phyloP scores from a whole-genome alignment of 495 filamentous ascomycete genomes.

The Parathielavia appendiculata region DNA sequence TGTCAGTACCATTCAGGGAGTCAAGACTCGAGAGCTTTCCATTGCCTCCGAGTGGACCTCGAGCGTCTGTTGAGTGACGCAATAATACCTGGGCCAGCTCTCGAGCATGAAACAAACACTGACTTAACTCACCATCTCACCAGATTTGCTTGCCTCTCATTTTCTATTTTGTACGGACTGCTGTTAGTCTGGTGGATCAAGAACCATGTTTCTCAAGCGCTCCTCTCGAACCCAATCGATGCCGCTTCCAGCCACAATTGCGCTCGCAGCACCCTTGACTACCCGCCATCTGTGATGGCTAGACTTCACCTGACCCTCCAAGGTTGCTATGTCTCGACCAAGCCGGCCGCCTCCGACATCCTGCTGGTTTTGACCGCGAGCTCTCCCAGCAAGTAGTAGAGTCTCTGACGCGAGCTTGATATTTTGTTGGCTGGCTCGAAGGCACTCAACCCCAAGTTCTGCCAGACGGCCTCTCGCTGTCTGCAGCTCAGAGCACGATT shows the following conservation, averaged over 20 bases:
- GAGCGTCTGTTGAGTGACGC: too few relatives aligned
- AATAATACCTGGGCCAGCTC: background rate
- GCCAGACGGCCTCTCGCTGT: slow-evolving; percentile 46
- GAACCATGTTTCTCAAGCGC: slow-evolving; percentile 62
- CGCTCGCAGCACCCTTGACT: slow-evolving; percentile 69
- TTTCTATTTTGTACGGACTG: too few relatives aligned
- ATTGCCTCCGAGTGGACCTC: too few relatives aligned
- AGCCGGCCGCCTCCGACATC: slow-evolving; percentile 47
- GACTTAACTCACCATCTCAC: background rate
- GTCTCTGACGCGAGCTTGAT: slow-evolving; percentile 55
- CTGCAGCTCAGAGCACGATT: slow-evolving; percentile 49
- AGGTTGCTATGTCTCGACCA: slow-evolving; percentile 45
- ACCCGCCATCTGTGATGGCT: slow-evolving; percentile 62
- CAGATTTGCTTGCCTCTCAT: background rate
- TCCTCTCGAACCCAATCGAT: slow-evolving; percentile 75
- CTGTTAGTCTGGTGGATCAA: slow-evolving; percentile 57
- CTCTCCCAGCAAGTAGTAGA: slow-evolving; percentile 54
- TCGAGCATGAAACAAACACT: background rate
- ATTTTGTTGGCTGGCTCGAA: slow-evolving; percentile 54
- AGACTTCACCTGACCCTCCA: slow-evolving; percentile 52
- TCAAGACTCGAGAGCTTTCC: too few relatives aligned
- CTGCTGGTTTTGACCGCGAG: slow-evolving; percentile 47
- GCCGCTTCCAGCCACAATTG: slow-evolving; percentile 75
- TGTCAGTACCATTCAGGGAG: too few relatives aligned
- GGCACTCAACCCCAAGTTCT: slow-evolving; percentile 51